Base-by-base conservation (phyloP, 2,329 filamentous ascomycete genomes). In the Ophiocordyceps robertsii region DNA sequence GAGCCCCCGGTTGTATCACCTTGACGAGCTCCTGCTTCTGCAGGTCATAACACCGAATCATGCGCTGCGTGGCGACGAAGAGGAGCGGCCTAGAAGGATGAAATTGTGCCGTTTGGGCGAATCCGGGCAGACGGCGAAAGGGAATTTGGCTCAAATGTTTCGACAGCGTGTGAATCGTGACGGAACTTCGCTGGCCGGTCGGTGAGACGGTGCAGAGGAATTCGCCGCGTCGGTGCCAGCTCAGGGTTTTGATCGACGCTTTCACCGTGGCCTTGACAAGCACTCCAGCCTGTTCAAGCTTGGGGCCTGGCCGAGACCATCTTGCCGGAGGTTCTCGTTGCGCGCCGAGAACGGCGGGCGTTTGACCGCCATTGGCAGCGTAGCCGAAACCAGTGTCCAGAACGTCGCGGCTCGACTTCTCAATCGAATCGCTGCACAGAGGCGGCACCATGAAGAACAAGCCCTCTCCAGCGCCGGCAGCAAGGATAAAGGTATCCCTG, bases 91-190 rank as follows among this genome's bases (percentile, higher is more conserved):
- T 82, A 35, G 82, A 85, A 2, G 92, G 92, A 62, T 98, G 93
- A 73, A 98, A 98, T 52, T 89, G 86, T 5, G 88, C 89, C 1
- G 84, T 83, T 63, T 96, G 90, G 2, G 89, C 74, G 43, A 84
- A 72, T 39, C 82, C 86, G 39, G 87, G 80, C 29, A 77, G 62
- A 43, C 72, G 73, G 46, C 86, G 83, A 77, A 98, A 96, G 24
- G 92, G 93, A 49, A 92, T 81, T 62, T 98, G 92, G 3, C 88
- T 95, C 38, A 90, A 75, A 64, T 98, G 92, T 62, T 94, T 95
- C 44, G 85, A 92, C 47, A 98, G 70, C 0, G 90, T 95, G 66
- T 98, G 92, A 47, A 98, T 94, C 42, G 87, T 82, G 42, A 98
- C 86, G 5, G 92, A 86, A 55, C 77, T 82, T 51, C 77, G 75